phyloP scores from a whole-genome alignment of 148 eudicot genomes.

The Drosera capensis region DNA sequence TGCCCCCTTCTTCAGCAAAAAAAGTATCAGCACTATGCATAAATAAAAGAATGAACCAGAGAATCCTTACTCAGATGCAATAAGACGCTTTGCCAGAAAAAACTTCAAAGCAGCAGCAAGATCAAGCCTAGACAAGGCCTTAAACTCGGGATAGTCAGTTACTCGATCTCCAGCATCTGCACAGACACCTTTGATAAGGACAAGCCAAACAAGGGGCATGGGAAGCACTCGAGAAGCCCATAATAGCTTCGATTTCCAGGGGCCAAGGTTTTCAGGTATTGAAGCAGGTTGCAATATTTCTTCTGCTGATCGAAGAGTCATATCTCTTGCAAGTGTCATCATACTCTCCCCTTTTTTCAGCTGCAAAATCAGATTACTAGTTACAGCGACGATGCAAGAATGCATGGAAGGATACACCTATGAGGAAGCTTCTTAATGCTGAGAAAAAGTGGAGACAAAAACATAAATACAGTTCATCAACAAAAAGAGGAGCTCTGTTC shows the following conservation, averaged over 20 bases:
- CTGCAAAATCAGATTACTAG: slow-evolving; percentile 24
- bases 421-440: too few relatives aligned
- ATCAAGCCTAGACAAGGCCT: slow-evolving; percentile 87
- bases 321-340: slow-evolving; percentile 87
- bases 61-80: slow-evolving; percentile 85
- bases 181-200: slow-evolving; percentile 70
- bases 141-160: slow-evolving; percentile 56
- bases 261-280: slow-evolving; percentile 59
- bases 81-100: slow-evolving; percentile 77
- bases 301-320: slow-evolving; percentile 74
- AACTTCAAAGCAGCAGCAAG: slow-evolving; percentile 89
- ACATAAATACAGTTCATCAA: too few relatives aligned
- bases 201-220: slow-evolving; percentile 93
- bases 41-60: background rate
- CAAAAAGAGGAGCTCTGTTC: too few relatives aligned
- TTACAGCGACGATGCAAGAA: background rate
- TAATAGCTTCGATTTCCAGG: slow-evolving; percentile 88
- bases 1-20: background rate
- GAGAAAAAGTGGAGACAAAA: too few relatives aligned
- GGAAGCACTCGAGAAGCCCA: slow-evolving; percentile 93
- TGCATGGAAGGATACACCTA: background rate
- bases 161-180: slow-evolving; percentile 47
- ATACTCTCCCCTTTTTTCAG: slow-evolving; percentile 80
- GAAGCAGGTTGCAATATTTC: slow-evolving; percentile 50
- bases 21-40: background rate